Conservation (phyloP, 139 green algal species). For the Tetradesmus lagerheimii region DNA sequence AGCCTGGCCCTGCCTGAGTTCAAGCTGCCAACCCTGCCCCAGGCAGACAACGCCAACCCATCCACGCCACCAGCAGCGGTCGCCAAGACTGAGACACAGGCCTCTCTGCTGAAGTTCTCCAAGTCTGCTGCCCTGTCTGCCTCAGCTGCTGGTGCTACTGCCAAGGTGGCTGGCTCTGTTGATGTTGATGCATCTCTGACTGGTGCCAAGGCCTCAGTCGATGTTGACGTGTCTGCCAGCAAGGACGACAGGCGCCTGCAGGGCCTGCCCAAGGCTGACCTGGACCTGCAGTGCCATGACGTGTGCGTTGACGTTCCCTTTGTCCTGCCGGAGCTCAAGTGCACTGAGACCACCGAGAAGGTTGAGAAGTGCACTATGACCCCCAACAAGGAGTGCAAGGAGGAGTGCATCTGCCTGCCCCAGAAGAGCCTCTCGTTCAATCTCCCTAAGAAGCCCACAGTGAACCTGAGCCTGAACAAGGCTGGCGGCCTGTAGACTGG, state of each 20-base stretch:
- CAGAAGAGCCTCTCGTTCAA: not conserved
- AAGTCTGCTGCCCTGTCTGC: not conserved
- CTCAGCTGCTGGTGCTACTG: not conserved
- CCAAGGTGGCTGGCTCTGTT: not conserved
- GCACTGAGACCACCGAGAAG: not conserved
- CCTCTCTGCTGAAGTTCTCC: not conserved
- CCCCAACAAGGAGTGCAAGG: conserved; percentile 23
- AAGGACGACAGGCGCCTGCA: not conserved
- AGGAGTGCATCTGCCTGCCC: conserved; percentile 23
- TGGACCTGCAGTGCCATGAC: not conserved
- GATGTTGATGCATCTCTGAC: not conserved
- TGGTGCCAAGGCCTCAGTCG: not conserved
- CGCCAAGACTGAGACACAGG: not conserved
- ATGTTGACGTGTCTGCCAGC: not conserved
- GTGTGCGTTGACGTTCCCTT: not conserved
- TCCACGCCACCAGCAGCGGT: not conserved
- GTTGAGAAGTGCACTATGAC: not conserved
- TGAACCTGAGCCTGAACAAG: conserved; percentile 17
- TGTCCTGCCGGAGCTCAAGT: not conserved
- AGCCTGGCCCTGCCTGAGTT: not conserved
- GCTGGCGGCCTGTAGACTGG: not conserved
- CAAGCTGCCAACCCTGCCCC: not conserved
- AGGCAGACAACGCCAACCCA: not conserved
- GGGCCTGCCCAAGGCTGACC: not conserved
- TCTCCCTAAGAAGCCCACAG: not conserved